A percentile compares a stretch with the other conserved stretches of the same genome.
phyloP scores from a whole-genome alignment of 768 basidiomycete genomes.

The Sutorius australiensis region DNA sequence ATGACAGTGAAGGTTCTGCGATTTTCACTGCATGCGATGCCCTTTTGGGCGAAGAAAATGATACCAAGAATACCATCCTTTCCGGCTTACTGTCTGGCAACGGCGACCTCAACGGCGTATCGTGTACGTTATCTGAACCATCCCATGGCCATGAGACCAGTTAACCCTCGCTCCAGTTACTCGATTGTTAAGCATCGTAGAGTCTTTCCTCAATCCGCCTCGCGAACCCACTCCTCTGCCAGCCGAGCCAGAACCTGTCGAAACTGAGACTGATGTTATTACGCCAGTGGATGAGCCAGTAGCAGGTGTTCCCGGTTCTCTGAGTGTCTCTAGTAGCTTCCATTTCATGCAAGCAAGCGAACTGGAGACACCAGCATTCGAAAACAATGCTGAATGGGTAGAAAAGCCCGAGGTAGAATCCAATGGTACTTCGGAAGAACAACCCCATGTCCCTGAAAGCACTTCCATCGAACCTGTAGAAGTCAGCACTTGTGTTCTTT shows the following conservation, averaged over 20 bases:
- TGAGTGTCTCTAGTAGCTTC: conserved; percentile 53
- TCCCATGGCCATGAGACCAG: conserved; percentile 2
- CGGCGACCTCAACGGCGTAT: conserved; percentile 58
- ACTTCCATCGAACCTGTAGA: conserved; percentile 20
- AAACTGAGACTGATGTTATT: conserved; percentile 24
- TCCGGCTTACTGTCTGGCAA: conserved; percentile 53
- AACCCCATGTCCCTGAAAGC: conserved; percentile 9
- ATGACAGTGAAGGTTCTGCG: conserved; percentile 50
- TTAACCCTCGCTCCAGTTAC: conserved; percentile 43
- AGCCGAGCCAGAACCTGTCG: conserved; percentile 28
- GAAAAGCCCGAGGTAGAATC: conserved; percentile 42
- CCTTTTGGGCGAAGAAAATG: conserved; percentile 54
- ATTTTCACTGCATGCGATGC: conserved; percentile 50
- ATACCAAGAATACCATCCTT: conserved; percentile 48
- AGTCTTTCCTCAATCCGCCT: conserved; percentile 50
- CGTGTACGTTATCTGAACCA: conserved; percentile 46
- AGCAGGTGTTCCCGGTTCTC: conserved; percentile 38
- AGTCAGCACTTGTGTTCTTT: conserved; percentile 27
- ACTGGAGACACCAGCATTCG: conserved; percentile 53
- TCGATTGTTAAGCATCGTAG: conserved; percentile 55
- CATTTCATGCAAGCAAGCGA: conserved; percentile 83
- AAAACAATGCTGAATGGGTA: conserved; percentile 54
- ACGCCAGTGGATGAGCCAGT: conserved; percentile 30
- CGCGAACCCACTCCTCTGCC: conserved; percentile 33
- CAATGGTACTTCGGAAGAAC: conserved; percentile 15